A percentile compares a stretch with the other conserved stretches of the same genome.
Conservation (phyloP, 495 filamentous ascomycete genomes). For the Clavariopsis aquatica region DNA sequence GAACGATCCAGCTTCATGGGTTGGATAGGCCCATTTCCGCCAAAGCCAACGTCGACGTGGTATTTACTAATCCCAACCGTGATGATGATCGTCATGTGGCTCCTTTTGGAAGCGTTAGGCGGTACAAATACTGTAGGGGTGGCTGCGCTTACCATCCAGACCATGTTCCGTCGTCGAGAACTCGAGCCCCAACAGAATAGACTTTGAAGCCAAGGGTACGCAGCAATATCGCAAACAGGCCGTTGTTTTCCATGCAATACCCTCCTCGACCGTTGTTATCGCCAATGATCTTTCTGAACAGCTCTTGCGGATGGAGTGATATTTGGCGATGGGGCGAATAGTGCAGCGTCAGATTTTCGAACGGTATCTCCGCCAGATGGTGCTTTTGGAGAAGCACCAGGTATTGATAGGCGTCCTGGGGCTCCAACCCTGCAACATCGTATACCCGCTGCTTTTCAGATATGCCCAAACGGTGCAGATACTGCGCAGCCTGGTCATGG, state of each 20-base stretch:
- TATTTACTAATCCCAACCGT: slow-evolving; percentile 54
- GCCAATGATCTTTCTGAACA: slow-evolving; percentile 67
- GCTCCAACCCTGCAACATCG: slow-evolving; percentile 23
- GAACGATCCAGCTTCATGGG: slow-evolving; percentile 55
- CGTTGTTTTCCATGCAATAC: slow-evolving; percentile 76
- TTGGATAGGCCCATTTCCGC: slow-evolving; percentile 58
- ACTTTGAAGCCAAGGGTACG: slow-evolving; percentile 61
- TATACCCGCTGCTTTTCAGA: slow-evolving; percentile 32
- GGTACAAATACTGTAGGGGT: too few relatives aligned
- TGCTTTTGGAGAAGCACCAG: slow-evolving; percentile 50
- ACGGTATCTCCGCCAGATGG: slow-evolving; percentile 65
- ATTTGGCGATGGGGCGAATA: slow-evolving; percentile 57
- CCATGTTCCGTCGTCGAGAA: slow-evolving; percentile 32
- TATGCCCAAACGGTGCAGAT: slow-evolving; percentile 39
- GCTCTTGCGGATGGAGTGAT: slow-evolving; percentile 55
- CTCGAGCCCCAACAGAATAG: slow-evolving; percentile 54
- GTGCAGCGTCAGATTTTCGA: slow-evolving; percentile 66
- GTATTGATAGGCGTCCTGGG: slow-evolving; percentile 29
- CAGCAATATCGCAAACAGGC: slow-evolving; percentile 65
- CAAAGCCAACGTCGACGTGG: slow-evolving; percentile 73
- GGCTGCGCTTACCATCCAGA: slow-evolving; percentile 39
- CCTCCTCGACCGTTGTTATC: slow-evolving; percentile 61
- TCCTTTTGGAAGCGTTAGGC: slow-evolving; percentile 46
- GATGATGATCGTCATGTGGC: slow-evolving; percentile 72
- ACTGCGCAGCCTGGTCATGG: slow-evolving; percentile 32